phyloP scores from a whole-genome alignment of 1,139 yeast species.

The Geotrichum europaeum region DNA sequence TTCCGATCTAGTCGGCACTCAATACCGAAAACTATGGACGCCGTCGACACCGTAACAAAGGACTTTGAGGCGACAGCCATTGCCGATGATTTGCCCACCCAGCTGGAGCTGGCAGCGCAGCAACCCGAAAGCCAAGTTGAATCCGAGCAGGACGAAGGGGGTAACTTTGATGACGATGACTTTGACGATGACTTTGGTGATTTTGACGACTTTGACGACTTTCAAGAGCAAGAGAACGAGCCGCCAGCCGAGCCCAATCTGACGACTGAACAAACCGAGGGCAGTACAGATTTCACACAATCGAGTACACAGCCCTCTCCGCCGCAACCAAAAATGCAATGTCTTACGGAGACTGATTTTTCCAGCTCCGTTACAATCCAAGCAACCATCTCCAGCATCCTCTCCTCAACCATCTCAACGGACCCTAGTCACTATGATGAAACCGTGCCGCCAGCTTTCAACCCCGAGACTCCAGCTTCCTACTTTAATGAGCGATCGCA shows the following conservation, averaged over 20 bases:
- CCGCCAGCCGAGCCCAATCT: background rate
- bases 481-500: slow-evolving; percentile 30
- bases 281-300: background rate
- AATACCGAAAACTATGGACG: background rate
- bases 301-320: background rate
- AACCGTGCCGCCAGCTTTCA: background rate
- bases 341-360: slow-evolving; percentile 24
- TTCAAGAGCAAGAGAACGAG: background rate
- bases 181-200: slow-evolving; percentile 19
- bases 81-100: background rate
- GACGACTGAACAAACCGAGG: background rate
- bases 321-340: slow-evolving; percentile 4
- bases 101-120: background rate
- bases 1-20: too few species aligned
- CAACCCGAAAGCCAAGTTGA: background rate
- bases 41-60: background rate
- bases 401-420: slow-evolving; percentile 9
- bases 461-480: slow-evolving; percentile 12
- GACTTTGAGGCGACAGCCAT: background rate
- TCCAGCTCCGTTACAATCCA: slow-evolving; percentile 26
- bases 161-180: slow-evolving; percentile 1
- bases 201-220: slow-evolving; percentile 20
- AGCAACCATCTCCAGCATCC: slow-evolving; percentile 22
- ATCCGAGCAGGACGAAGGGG: background rate
- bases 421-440: background rate